A percentile compares a stretch with the other conserved stretches of the same genome.
Evolutionary conservation across 2,329 filamentous ascomycete genomes (phyloP).

Genomic region (Daldinia sp.): DNA sequence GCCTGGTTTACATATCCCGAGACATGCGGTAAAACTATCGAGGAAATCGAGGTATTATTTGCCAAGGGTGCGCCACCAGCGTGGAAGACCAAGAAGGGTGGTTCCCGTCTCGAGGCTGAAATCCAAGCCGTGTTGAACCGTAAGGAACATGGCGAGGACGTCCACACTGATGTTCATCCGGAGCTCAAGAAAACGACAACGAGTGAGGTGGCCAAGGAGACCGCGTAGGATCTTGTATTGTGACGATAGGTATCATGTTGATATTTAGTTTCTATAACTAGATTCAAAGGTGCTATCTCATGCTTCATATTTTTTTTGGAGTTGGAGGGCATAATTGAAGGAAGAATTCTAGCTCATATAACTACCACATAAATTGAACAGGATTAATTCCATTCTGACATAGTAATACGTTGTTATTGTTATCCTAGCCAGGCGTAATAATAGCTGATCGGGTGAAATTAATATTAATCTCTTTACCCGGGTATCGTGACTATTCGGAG

Average conservation of each 20-base stretch:
- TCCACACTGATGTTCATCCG: slow-evolving; percentile 32
- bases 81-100: slow-evolving; percentile 51
- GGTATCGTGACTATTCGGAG: no score
- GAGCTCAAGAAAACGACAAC: slow-evolving; percentile 29
- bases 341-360: background rate
- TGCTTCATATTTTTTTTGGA: background rate
- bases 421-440: no score
- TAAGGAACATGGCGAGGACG: slow-evolving; percentile 34
- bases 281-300: background rate
- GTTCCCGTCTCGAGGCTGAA: slow-evolving; percentile 43
- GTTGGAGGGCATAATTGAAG: background rate
- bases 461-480: no score
- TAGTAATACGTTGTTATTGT: background rate
- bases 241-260: background rate
- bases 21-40: slow-evolving; percentile 52
- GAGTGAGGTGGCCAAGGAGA: slow-evolving; percentile 22
- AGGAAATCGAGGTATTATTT: slow-evolving; percentile 51
- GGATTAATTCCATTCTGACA: background rate
- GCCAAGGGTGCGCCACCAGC: slow-evolving; percentile 47
- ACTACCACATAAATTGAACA: background rate
- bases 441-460: background rate
- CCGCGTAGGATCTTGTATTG: background rate
- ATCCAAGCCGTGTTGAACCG: slow-evolving; percentile 43
- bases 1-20: slow-evolving; percentile 50
- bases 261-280: background rate